phyloP scores from a whole-genome alignment of 805 yeast species.

The Candida anglica region DNA sequence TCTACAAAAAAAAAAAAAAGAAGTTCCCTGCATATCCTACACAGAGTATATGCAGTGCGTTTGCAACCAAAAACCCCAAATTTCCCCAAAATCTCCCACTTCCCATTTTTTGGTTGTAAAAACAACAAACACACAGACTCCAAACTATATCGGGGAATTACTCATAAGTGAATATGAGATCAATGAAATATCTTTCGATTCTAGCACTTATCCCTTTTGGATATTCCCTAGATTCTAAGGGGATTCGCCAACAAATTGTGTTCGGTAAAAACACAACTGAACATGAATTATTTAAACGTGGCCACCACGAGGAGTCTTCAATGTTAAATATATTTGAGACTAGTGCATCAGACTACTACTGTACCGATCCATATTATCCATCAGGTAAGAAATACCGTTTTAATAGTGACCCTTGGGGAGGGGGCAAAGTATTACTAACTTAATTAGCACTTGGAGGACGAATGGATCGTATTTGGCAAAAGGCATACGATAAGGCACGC shows the following conservation, averaged over 20 bases:
- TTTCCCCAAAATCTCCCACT: no score
- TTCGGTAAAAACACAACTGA: slow-evolving; percentile 4
- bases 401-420: no score
- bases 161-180: no score
- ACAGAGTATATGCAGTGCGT: no score
- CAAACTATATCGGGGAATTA: no score
- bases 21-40: no score
- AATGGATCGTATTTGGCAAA: slow-evolving; percentile 50
- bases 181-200: no score
- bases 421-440: not conserved
- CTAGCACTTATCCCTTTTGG: no score
- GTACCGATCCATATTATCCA: slow-evolving; percentile 30
- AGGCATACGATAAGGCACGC: slow-evolving; percentile 53
- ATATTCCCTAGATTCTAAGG: not conserved
- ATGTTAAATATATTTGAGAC: slow-evolving; percentile 22
- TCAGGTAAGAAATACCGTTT: slow-evolving; percentile 31
- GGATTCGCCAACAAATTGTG: slow-evolving; percentile 3
- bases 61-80: no score
- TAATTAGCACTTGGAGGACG: slow-evolving; percentile 41
- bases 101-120: no score
- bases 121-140: no score
- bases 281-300: slow-evolving; percentile 13
- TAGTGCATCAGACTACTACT: slow-evolving; percentile 22
- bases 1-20: no score
- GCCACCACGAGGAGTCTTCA: slow-evolving; percentile 30